Evolutionary conservation across 177 flowering plant species (phyloP), one percentile per base, ranked within the genome.

Genomic region (Telopea speciosissima): DNA sequence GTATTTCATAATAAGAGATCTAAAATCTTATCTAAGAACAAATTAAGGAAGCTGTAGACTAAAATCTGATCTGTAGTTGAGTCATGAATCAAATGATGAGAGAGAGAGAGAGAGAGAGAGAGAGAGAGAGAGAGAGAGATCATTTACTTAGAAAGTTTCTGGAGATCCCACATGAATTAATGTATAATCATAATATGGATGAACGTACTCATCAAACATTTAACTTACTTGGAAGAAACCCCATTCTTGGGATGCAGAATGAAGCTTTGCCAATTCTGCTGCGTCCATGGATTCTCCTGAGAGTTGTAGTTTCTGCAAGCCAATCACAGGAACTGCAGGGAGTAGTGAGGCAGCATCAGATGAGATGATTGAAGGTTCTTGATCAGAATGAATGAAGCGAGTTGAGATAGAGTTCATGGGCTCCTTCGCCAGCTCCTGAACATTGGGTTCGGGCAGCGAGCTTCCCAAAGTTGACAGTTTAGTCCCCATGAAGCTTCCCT

Each of bases 401-500:
- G 77, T 22, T 24, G 88, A 84, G 73, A 84, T 45, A 3, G 63
- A 49, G 64, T 31, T 21, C 61, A 70, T 24, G 40, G 71, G 62
- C 36, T 73, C 65, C 54, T 74, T 84, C 33, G 75, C 80, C 56
- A 84, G 65, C 69, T 84, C 84, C 54, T 78, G 81, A 61, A 84
- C 83, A 8, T 79, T 73, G 4, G 83, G 78, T 1, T 77, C 82
- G 25, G 40, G 59, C n/a, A 81, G 66, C 19, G 83, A 83, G 42
- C 72, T 68, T 40, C 73, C 79, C 10, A 74, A 44, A n/a, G 1
- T 44, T 44, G 8, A 9, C 49, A 10, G 14, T 44, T 44, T 13
- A 9, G n/a, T n/a, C n/a, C n/a, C n/a, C n/a, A n/a, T n/a, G n/a
- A n/a, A n/a, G n/a, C n/a, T n/a, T n/a, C n/a, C n/a, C n/a, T n/a